phyloP scores from a whole-genome alignment of 1,284 basidiomycete genomes.

The Irpex rosettiformis region DNA sequence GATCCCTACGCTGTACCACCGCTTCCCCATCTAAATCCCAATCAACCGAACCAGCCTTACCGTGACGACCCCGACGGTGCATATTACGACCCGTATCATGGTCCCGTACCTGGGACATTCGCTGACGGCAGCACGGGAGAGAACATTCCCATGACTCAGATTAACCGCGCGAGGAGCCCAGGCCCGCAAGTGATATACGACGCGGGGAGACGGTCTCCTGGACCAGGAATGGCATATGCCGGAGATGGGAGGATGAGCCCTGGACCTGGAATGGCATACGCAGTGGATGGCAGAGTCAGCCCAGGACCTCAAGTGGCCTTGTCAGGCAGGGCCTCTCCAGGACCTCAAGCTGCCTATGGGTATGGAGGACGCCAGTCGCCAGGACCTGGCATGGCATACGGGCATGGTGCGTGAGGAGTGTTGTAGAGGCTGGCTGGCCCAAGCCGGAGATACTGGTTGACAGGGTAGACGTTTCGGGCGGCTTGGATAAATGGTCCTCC shows the following conservation, averaged over 20 bases:
- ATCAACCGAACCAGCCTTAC: slow-evolving; percentile 46
- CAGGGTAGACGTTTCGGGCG: neutral
- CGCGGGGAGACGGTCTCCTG: slow-evolving; percentile 15
- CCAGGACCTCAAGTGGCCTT: slow-evolving; percentile 47
- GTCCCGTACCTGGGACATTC: slow-evolving; percentile 65
- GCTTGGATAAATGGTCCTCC: neutral
- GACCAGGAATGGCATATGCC: slow-evolving; percentile 15
- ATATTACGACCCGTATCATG: slow-evolving; percentile 73
- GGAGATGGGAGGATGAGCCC: slow-evolving; percentile 24
- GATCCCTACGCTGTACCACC: slow-evolving; percentile 82
- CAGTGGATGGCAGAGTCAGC: slow-evolving; percentile 35
- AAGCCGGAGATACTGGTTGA: slow-evolving; percentile 7
- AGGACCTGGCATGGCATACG: neutral
- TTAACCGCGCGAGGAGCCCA: slow-evolving; percentile 45
- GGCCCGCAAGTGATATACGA: slow-evolving; percentile 32
- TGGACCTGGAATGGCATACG: slow-evolving; percentile 33
- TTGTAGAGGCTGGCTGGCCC: slow-evolving; percentile 17
- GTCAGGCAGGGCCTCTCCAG: slow-evolving; percentile 18
- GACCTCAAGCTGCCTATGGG: slow-evolving; percentile 23
- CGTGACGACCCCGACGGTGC: slow-evolving; percentile 59
- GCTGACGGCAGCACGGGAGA: slow-evolving; percentile 45
- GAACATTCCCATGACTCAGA: slow-evolving; percentile 75
- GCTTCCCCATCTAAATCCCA: slow-evolving; percentile 78
- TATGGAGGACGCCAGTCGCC: slow-evolving; percentile 12
- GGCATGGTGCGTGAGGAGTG: neutral